A percentile compares a stretch with the other conserved stretches of the same genome.
Evolutionary conservation across 148 eudicot genomes (phyloP).

Genomic region (Persicaria maculosa): DNA sequence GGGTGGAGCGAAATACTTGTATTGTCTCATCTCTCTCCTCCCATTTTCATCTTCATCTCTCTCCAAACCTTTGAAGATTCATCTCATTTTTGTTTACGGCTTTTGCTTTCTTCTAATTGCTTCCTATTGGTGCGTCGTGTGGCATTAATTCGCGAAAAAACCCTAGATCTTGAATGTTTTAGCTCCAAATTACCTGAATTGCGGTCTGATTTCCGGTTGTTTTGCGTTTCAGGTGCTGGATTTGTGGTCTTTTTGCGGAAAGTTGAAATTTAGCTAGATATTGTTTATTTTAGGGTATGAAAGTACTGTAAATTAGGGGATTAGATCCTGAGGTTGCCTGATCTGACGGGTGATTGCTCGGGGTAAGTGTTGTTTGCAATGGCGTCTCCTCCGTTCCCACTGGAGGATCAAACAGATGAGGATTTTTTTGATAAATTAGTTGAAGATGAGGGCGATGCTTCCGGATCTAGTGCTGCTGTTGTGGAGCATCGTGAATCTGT

Average conservation of each 20-base stretch:
- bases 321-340: conserved; percentile 6
- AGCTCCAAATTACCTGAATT: conserved; percentile 10
- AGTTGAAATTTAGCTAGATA: conserved; percentile 21
- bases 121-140: neutral
- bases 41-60: neutral
- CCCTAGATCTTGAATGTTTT: conserved; percentile 20
- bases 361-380: conserved; percentile 27
- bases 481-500: conserved; percentile 34
- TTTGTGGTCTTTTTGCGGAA: conserved; percentile 5
- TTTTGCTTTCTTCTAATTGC: neutral
- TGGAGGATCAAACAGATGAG: conserved; percentile 84
- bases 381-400: conserved; percentile 60
- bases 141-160: conserved; percentile 12
- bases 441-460: conserved; percentile 44
- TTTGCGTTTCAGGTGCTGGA: conserved; percentile 18
- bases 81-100: too few species aligned
- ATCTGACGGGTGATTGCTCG: conserved; percentile 12
- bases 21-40: too few species aligned
- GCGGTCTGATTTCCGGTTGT: conserved; percentile 8
- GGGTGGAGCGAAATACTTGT: too few species aligned
- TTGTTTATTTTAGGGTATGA: conserved; percentile 6
- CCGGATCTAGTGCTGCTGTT: conserved; percentile 17
- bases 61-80: too few species aligned
- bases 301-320: conserved; percentile 11
- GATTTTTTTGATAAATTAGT: conserved; percentile 88